Evolutionary conservation across 306 rosid species (phyloP), one percentile per base, ranked within the genome.

Genomic region (Prunus armeniaca): DNA sequence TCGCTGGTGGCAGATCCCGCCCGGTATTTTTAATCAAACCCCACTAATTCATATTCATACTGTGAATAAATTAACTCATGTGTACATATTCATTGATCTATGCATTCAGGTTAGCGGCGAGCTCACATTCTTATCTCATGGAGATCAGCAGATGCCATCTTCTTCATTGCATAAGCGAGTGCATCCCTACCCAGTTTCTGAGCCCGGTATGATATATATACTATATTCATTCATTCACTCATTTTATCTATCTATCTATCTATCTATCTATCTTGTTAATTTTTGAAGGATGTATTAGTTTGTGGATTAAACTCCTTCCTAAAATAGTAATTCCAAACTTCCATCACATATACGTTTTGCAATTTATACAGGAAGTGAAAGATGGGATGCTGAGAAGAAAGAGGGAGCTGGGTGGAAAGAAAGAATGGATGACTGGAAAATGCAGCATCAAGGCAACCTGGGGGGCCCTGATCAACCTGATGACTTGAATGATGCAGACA

Each of bases 351-450:
- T 60, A 60, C 18, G 12, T 51, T 7, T 57, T 75, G 75, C 52
- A 72, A 80, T 43, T 17, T 72, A 79, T 78, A 76, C 83, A 94
- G 97, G 92, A 76, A 85, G 77, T 82, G 90, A 78, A 79, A 87
- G 79, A 82, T 84, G 91, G 80, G 89, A 90, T 75, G 67, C 12
- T 30, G 90, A 85, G 69, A 91, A 88, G 88, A 87, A 69, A 74
- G 88, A 84, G 55, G 90, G 86, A 69, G 88, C 85, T 18, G 88
- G 88, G 15, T 84, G 90, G 91, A 84, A 82, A 60, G 96, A 86
- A 51, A 84, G 89, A 85, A 88, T 77, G 87, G 93, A 92, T 76
- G 97, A 95, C 17, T 88, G 97, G 97, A 95, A 88, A 85, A 34
- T 81, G 80, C 84, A 86, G 76, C 97, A 49, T 12, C 54, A 92